Conservation (phyloP, 768 basidiomycete species). For the Lactifluus volemus region DNA sequence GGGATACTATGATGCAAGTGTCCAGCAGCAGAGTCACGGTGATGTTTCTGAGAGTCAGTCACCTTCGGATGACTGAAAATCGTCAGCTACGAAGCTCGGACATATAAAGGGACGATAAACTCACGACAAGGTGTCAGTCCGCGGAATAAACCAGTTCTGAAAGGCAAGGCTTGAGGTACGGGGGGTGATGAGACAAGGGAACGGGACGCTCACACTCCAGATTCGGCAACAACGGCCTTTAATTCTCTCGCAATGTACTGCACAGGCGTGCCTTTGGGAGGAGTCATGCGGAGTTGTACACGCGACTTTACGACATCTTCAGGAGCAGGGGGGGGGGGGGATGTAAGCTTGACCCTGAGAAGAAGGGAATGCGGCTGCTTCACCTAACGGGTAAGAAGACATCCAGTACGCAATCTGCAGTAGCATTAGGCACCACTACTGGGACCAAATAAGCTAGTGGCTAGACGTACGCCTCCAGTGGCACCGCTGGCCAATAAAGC, state of each 20-base stretch:
- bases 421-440: neutral
- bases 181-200: neutral
- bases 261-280: slow-evolving; percentile 64
- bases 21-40: neutral
- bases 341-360: neutral
- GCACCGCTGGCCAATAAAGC: slow-evolving; percentile 76
- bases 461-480: slow-evolving; percentile 60
- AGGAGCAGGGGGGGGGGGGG: neutral
- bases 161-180: neutral
- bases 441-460: neutral
- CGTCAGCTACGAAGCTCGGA: neutral
- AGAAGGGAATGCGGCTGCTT: neutral
- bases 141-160: slow-evolving; percentile 56
- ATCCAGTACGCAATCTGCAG: slow-evolving; percentile 84
- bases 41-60: neutral
- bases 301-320: slow-evolving; percentile 88
- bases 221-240: slow-evolving; percentile 55
- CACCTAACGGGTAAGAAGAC: slow-evolving; percentile 82
- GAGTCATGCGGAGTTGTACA: slow-evolving; percentile 67
- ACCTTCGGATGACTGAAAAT: slow-evolving; percentile 56
- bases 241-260: slow-evolving; percentile 72
- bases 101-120: slow-evolving; percentile 25
- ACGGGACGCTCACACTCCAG: slow-evolving; percentile 51
- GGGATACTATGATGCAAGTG: slow-evolving; percentile 53
- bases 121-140: slow-evolving; percentile 69